Base-by-base conservation (phyloP, 495 filamentous ascomycete species). In the Podospora pseudocomata region DNA sequence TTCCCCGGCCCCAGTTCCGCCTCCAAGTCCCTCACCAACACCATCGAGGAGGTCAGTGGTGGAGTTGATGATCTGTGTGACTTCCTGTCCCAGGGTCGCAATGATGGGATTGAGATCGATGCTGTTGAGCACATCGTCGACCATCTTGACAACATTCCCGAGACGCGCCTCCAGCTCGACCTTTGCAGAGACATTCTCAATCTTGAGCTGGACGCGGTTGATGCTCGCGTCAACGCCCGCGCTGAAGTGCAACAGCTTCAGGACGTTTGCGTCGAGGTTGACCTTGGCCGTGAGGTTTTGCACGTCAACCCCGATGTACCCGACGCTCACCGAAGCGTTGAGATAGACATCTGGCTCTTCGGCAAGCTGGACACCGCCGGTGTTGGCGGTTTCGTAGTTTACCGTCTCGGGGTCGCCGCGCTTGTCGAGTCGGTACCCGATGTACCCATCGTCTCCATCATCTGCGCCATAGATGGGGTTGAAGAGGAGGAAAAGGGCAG, bases 41-140 rank as follows among this genome's bases (percentile, higher is more conserved):
- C 67, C 66, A 58, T 72, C 71, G 1, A 83, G 64, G 9, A 65
- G 71, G n/a, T 79, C 79, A 15, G 76, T 74, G 3, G 81, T 76
- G 54, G 76, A 77, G 70, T 84, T 82, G 60, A 84, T 75, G 65
- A 87, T 80, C 39, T 79, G 74, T 57, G 74, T 76, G 15, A 87
- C 77, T 32, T 78, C 77, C 61, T 83, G 72, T 15, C 84, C 83
- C 2, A 87, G 77, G 9, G 81, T 82, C 7, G 83, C 86, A 39
- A 88, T 73, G 64, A 87, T 79, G 44, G 86, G 86, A 71, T 88
- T 87, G 9, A 87, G 76, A 70, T 88, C 86, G 63, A 88, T 77
- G n/a, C 79, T 82, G 62, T 80, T 73, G 16, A 88, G 75, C 2
- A 83, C 80, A 67, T 83, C 80, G 65, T 77, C 77, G 19, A 88